Evolutionary conservation across 345 rosid genomes (phyloP).

Genomic region (Eutrema yunnanense): DNA sequence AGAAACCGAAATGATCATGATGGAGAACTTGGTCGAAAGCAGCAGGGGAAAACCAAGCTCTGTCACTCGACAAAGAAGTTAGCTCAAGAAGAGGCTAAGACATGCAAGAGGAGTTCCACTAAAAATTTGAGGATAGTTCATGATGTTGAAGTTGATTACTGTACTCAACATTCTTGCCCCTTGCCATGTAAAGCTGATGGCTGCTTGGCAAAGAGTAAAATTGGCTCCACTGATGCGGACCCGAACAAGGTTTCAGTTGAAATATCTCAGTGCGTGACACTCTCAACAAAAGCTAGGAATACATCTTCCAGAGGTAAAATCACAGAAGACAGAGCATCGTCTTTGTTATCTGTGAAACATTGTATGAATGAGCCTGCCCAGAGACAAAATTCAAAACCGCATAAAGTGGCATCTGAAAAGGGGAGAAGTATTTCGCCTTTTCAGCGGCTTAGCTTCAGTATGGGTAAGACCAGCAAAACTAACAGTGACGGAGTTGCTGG

Average conservation of each 20-base stretch:
- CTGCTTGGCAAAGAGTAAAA: slow-evolving; percentile 27
- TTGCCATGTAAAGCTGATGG: slow-evolving; percentile 36
- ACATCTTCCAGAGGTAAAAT: slow-evolving; percentile 30
- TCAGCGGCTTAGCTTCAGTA: slow-evolving; percentile 53
- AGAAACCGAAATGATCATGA: slow-evolving; percentile 15
- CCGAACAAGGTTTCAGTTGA: slow-evolving; percentile 25
- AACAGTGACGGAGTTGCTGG: slow-evolving; percentile 38
- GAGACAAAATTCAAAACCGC: slow-evolving; percentile 32
- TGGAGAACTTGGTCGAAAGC: slow-evolving; percentile 25
- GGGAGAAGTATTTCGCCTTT: slow-evolving; percentile 73
- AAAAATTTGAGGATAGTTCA: slow-evolving; percentile 29
- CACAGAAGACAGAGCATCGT: slow-evolving; percentile 32
- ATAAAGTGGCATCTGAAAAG: slow-evolving; percentile 43
- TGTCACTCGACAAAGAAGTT: slow-evolving; percentile 20
- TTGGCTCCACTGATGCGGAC: slow-evolving; percentile 23
- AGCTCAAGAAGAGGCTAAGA: slow-evolving; percentile 30
- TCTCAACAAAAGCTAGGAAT: slow-evolving; percentile 27
- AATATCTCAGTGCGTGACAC: slow-evolving; percentile 32
- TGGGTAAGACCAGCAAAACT: slow-evolving; percentile 50
- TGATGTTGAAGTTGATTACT: slow-evolving; percentile 21
- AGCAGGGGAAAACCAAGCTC: slow-evolving; percentile 17
- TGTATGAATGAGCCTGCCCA: slow-evolving; percentile 23
- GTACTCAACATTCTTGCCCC: slow-evolving; percentile 39
- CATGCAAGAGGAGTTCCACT: slow-evolving; percentile 33
- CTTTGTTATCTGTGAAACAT: neutral